Conservation (phyloP, 163 green algal genomes). For the Trebouxiophyceae sp. region DNA sequence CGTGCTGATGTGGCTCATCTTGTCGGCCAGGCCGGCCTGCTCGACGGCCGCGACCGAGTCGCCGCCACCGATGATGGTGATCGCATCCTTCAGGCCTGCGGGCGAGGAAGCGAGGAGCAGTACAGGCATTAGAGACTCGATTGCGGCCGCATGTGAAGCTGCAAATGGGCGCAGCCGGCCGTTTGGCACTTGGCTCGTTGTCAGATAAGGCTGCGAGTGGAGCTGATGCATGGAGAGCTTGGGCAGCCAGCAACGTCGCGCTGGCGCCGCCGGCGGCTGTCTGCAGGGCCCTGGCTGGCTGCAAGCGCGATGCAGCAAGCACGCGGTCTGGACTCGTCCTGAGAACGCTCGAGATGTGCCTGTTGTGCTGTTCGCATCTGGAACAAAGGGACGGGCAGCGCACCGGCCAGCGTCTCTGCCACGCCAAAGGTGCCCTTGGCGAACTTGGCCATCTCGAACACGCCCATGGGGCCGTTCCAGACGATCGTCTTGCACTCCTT, state of each 20-base stretch:
- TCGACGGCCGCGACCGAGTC: constrained; percentile 97
- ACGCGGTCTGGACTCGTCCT: no score
- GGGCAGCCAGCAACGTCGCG: no score
- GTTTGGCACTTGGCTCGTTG: no score
- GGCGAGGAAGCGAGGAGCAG: background rate
- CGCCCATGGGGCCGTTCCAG: constrained; percentile 98
- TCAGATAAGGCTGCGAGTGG: no score
- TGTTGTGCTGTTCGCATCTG: no score
- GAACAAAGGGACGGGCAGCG: no score
- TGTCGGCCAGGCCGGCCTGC: constrained; percentile 87
- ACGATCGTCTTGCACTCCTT: constrained; percentile 87
- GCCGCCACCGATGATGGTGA: constrained; percentile 97
- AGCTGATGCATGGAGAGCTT: no score
- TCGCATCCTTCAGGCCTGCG: constrained; percentile 60
- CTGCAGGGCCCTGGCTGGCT: no score
- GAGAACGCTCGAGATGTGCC: no score
- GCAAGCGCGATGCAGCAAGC: no score
- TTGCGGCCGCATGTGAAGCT: background rate
- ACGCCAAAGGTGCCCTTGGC: constrained; percentile 82
- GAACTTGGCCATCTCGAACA: constrained; percentile 98
- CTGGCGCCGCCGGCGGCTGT: no score
- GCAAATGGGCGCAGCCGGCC: background rate
- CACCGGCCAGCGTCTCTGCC: constrained; percentile 72
- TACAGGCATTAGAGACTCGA: background rate
- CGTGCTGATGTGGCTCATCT: constrained; percentile 97